phyloP scores from a whole-genome alignment of 805 yeast species.

The Wickerhamiella hasegawae region DNA sequence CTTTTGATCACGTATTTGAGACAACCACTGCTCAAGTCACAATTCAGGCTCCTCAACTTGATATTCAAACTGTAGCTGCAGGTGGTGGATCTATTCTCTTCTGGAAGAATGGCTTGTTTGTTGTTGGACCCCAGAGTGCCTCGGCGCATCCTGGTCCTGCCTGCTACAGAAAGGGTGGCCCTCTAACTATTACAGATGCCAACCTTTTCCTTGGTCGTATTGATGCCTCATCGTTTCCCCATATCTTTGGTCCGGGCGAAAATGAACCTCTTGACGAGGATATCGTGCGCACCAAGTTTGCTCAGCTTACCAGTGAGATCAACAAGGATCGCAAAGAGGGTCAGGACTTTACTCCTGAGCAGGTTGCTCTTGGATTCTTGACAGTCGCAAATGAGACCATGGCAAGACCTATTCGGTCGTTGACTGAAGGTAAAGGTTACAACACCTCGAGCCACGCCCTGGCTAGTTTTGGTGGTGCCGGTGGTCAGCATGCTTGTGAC shows the following conservation, averaged over 20 bases:
- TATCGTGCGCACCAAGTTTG: constrained; percentile 34
- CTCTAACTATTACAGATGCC: constrained; percentile 75
- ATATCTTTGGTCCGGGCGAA: constrained; percentile 70
- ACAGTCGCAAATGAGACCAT: constrained; percentile 75
- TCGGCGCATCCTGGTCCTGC: constrained; percentile 85
- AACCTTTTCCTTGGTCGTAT: constrained; percentile 58
- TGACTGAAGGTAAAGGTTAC: constrained; percentile 76
- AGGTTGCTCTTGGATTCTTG: constrained; percentile 67
- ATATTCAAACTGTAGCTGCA: constrained; percentile 70
- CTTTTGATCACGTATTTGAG: constrained; percentile 65
- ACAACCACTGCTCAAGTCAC: constrained; percentile 72
- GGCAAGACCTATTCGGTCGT: constrained; percentile 78
- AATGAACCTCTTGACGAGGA: constrained; percentile 50
- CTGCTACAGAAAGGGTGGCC: constrained; percentile 73
- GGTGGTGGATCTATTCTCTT: constrained; percentile 63
- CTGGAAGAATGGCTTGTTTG: constrained; percentile 57
- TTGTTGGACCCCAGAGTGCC: constrained; percentile 79
- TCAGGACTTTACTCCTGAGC: constrained; percentile 33
- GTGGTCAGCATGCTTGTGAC: constrained; percentile 78
- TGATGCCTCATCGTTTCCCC: constrained; percentile 60
- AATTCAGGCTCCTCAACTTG: constrained; percentile 71
- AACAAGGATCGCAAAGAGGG: constrained; percentile 29
- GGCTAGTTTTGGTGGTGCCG: constrained; percentile 86
- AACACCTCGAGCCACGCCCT: constrained; percentile 47
- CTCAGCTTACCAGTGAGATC: constrained; percentile 36